These are phyloP conservation scores for Cicer chorassanicum DNA, from an alignment of 306 rosid species.

Conservation along the genomic window DNA sequence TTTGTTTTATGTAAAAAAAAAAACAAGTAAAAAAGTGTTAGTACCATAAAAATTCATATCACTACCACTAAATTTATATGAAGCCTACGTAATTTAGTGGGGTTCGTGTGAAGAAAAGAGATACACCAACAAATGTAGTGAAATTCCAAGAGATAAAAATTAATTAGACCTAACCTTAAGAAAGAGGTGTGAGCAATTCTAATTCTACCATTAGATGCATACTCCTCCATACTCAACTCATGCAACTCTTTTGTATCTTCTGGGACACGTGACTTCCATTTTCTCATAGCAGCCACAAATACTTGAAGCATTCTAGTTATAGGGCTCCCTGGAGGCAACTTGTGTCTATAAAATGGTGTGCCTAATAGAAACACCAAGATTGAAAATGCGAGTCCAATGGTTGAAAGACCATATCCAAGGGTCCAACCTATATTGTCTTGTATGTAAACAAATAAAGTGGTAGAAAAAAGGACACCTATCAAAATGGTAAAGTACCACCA, in stretches of 20 bases:
- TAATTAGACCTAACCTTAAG: constrained; percentile 54
- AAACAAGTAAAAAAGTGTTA: not conserved
- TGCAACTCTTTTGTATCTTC: constrained; percentile 67
- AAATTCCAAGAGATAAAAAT: not conserved
- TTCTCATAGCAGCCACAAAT: constrained; percentile 61
- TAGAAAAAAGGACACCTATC: constrained; percentile 73
- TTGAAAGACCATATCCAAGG: constrained; percentile 83
- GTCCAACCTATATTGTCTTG: constrained; percentile 81
- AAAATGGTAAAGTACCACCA: constrained; percentile 86
- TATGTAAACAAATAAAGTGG: constrained; percentile 69
- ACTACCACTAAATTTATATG: not conserved
- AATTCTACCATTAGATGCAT: constrained; percentile 44
- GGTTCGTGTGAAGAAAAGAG: no score
- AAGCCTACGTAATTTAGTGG: no score
- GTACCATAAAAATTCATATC: not conserved
- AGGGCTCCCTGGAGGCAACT: constrained; percentile 78
- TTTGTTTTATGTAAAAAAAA: not conserved
- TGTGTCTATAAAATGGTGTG: constrained; percentile 72
- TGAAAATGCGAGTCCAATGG: constrained; percentile 66
- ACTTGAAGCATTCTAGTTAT: constrained; percentile 63
- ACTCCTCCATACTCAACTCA: constrained; percentile 64
- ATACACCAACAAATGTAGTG: not conserved
- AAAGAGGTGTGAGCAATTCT: constrained; percentile 59
- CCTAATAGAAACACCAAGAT: constrained; percentile 69
- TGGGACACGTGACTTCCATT: constrained; percentile 59